Conservation (phyloP, 1,284 basidiomycete genomes). For the Ustanciosporium gigantosporum region DNA sequence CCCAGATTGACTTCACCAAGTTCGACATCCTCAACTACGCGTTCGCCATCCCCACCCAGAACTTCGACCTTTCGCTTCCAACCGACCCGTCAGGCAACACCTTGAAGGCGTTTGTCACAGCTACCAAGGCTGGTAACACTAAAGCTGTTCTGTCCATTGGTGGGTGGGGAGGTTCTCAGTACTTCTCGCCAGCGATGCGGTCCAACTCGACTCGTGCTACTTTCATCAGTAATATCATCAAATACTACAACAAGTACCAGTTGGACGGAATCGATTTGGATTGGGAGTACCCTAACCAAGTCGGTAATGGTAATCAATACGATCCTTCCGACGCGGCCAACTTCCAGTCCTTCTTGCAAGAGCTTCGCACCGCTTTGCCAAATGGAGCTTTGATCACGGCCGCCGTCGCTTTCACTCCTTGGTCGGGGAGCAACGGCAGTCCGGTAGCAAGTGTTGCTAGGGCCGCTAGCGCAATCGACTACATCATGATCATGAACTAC, state of each 20-base stretch:
- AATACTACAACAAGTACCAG: constrained; percentile 63
- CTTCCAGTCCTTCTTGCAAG: constrained; percentile 52
- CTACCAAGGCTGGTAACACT: constrained; percentile 27
- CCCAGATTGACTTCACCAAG: constrained; percentile 39
- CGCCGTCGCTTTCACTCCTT: constrained; percentile 37
- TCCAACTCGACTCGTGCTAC: constrained; percentile 15
- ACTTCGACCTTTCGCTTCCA: constrained; percentile 29
- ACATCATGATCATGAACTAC: constrained; percentile 57
- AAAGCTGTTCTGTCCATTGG: constrained; percentile 47
- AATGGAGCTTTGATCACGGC: constrained; percentile 61
- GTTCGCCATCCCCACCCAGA: constrained; percentile 42
- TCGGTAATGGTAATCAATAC: constrained; percentile 49
- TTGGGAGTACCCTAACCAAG: constrained; percentile 63
- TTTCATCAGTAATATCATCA: constrained; percentile 49
- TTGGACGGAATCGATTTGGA: constrained; percentile 69
- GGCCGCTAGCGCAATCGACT: constrained; percentile 38
- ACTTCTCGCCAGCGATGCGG: constrained; percentile 43
- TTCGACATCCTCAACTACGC: constrained; percentile 53
- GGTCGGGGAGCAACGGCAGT: constrained; percentile 27
- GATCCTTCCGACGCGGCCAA: constrained; percentile 39
- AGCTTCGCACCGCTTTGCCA: constrained; percentile 62
- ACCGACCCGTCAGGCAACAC: constrained; percentile 13
- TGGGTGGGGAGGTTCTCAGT: constrained; percentile 43
- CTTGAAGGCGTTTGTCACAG: constrained; percentile 32
- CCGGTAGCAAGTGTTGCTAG: constrained; percentile 38